phyloP scores from a whole-genome alignment of 2,329 filamentous ascomycete genomes.

The Didymella arachidicola region DNA sequence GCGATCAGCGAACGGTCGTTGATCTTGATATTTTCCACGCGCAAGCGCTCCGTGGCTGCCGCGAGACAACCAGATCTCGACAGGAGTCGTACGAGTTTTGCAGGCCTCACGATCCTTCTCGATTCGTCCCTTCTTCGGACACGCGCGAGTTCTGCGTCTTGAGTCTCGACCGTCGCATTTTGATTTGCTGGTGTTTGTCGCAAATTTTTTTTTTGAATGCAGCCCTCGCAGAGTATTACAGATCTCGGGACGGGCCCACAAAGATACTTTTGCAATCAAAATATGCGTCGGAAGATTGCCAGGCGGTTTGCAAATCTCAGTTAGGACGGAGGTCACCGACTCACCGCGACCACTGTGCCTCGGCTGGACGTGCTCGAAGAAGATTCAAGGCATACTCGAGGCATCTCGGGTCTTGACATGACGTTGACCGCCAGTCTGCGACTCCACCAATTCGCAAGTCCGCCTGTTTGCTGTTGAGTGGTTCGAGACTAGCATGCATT shows the following conservation, averaged over 20 bases:
- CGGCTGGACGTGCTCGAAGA: conserved; percentile 10
- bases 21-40: conserved; percentile 3
- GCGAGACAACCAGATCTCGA: conserved; percentile 4
- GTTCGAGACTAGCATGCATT: neutral
- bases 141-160: conserved; percentile 8
- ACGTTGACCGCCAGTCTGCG: conserved; percentile 4
- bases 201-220: neutral
- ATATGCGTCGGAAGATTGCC: neutral
- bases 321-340: conserved; percentile 4
- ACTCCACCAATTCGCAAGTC: too few species aligned
- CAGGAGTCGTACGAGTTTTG: conserved; percentile 9
- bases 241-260: neutral
- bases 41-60: neutral
- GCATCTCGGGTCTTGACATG: neutral
- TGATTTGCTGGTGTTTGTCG: neutral
- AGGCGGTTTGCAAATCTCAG: neutral
- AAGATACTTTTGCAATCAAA: neutral
- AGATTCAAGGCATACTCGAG: neutral
- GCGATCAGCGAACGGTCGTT: conserved; percentile 10
- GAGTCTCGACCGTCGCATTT: conserved; percentile 14
- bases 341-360: neutral
- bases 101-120: neutral
- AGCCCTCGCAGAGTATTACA: neutral
- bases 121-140: neutral
- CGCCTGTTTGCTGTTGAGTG: neutral